Evolutionary conservation across 2,329 filamentous ascomycete genomes (phyloP).

Genomic region (Penicillium expansum): DNA sequence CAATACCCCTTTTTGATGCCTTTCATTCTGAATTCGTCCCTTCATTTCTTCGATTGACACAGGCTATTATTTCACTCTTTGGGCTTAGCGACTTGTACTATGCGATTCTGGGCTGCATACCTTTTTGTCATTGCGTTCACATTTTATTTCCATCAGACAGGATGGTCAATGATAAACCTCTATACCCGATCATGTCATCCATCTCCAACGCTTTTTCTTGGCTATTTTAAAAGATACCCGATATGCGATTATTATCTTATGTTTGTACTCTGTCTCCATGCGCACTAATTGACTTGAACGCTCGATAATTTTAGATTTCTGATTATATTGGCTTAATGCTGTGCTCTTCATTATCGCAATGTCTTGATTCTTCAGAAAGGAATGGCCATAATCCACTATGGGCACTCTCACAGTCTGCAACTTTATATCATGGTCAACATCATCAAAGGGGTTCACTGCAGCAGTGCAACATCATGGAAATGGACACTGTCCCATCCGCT

Average conservation of each 20-base stretch:
- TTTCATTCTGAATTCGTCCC: constrained; percentile 10
- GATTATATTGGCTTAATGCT: neutral
- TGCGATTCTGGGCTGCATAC: neutral
- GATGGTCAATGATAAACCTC: constrained; percentile 7
- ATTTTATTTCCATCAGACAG: neutral
- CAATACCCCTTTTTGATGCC: constrained; percentile 21
- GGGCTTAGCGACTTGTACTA: constrained; percentile 5
- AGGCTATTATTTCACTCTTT: constrained; percentile 5
- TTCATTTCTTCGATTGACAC: constrained; percentile 7
- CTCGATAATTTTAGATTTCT: neutral
- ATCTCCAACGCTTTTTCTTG: constrained; percentile 7
- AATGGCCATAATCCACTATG: neutral
- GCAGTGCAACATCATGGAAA: constrained; percentile 29
- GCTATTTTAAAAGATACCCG: constrained; percentile 31
- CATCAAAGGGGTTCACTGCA: neutral
- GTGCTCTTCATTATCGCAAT: neutral
- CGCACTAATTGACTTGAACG: neutral
- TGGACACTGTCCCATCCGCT: constrained; percentile 47
- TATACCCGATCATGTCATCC: constrained; percentile 3
- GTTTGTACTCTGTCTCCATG: neutral
- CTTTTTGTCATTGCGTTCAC: neutral
- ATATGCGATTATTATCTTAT: constrained; percentile 18
- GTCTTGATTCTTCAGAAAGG: neutral
- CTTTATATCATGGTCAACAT: neutral
- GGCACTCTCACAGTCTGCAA: neutral